Evolutionary conservation across 345 rosid species (phyloP), one percentile per base, ranked within the genome.

Genomic region (Cardamine chenopodiifolia): DNA sequence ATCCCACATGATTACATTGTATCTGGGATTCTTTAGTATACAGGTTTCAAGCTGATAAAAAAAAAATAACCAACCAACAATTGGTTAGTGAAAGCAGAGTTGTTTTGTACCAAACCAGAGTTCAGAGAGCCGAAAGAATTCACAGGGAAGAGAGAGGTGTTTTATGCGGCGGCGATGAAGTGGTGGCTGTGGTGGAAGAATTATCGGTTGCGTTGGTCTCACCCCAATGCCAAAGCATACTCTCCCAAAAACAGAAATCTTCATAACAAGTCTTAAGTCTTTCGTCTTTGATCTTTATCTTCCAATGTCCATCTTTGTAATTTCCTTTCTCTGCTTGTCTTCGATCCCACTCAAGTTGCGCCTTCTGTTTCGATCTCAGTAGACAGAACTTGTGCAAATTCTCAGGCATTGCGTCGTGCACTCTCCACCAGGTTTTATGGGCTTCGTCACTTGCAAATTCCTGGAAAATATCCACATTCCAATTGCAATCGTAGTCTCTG

Each of bases 151-250:
- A 48, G n/a, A 78, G 78, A n/a, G 66, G 66, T 15, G 83, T 67
- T 64, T 72, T 66, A 7, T 40, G 47, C 15, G 74, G 62, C 1
- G 80, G 82, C 4, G 66, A 56, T 12, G 81, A 52, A 6, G 78
- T 79, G 39, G 81, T 65, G 56, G 31, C 10, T 9, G 48, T 40
- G 50, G 78, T 52, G 11, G 89, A 84, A 18, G 86, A 82, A 78
- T 86, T 86, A 28, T 85, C 87, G 17, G 96, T 89, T 81, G 81
- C 82, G 45, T 90, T 90, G 28, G 74, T 90, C 15, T 90, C 96
- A 32, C 95, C 94, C 98, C 98, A 90, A 66, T 92, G 94, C 92
- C 89, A 84, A 66, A 92, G 70, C 96, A 92, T 90, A 83, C 92
- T 92, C 65, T 93, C 85, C 97, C 93, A 90, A 77, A 80, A 85